Conservation (phyloP, 2,329 filamentous ascomycete genomes). For the Colletotrichum sp. region DNA sequence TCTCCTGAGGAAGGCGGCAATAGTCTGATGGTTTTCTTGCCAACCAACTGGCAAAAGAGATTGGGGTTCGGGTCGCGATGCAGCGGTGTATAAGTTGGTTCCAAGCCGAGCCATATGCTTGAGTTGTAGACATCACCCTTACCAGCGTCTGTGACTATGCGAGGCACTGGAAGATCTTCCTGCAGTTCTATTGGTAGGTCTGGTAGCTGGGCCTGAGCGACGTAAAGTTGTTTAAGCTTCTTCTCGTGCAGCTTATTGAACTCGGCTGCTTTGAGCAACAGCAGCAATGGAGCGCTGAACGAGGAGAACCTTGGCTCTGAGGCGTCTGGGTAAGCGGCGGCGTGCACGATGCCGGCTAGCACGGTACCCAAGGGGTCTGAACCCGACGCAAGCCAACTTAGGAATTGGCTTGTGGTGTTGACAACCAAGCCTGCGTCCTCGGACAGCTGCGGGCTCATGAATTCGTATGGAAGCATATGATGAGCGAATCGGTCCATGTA, state of each 20-base stretch:
- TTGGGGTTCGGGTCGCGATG: constrained; percentile 96
- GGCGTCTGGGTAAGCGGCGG: constrained; percentile 27
- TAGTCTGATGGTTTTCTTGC: constrained; percentile 76
- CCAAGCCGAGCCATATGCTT: constrained; percentile 86
- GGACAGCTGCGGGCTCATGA: constrained; percentile 26
- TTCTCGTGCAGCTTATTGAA: constrained; percentile 44
- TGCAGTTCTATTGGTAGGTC: constrained; percentile 69
- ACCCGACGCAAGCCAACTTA: constrained; percentile 17
- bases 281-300: constrained; percentile 64
- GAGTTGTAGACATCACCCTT: constrained; percentile 86
- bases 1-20: constrained; percentile 69
- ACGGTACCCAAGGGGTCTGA: constrained; percentile 31
- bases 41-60: constrained; percentile 82
- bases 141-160: constrained; percentile 65
- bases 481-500: constrained; percentile 26
- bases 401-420: constrained; percentile 6
- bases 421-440: neutral
- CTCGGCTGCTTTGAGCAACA: constrained; percentile 65
- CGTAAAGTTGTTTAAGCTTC: constrained; percentile 65
- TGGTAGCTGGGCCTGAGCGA: constrained; percentile 79
- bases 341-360: constrained; percentile 34
- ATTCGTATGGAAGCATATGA: constrained; percentile 32
- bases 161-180: constrained; percentile 71
- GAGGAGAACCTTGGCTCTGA: constrained; percentile 52
- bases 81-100: constrained; percentile 87